Conservation (phyloP, 306 rosid species). For the Vigna unguiculata region DNA sequence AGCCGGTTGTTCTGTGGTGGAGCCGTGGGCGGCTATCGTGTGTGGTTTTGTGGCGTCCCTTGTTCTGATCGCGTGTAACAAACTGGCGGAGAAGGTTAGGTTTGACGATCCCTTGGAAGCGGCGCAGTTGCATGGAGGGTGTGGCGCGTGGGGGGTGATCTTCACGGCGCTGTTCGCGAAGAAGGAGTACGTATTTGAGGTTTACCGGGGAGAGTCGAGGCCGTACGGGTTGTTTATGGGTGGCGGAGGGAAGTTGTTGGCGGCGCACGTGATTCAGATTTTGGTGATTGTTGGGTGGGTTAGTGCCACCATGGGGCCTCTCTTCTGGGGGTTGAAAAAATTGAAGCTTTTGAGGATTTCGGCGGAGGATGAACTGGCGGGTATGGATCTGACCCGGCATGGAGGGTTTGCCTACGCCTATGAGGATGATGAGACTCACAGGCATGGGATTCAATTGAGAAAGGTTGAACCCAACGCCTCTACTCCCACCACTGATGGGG, state of each 20-base stretch:
- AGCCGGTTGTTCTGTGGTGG: conserved; percentile 85
- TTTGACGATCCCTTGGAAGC: conserved; percentile 90
- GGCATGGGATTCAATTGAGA: conserved; percentile 51
- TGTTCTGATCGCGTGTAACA: conserved; percentile 71
- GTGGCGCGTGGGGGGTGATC: conserved; percentile 95
- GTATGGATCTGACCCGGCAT: conserved; percentile 96
- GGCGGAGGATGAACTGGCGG: conserved; percentile 77
- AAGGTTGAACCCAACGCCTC: conserved; percentile 52
- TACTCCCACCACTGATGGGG: conserved; percentile 38
- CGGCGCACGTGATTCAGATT: conserved; percentile 77
- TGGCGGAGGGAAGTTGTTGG: conserved; percentile 73
- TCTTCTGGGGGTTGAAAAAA: conserved; percentile 66
- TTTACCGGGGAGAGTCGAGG: conserved; percentile 52
- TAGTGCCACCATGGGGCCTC: conserved; percentile 90
- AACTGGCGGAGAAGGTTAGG: conserved; percentile 61
- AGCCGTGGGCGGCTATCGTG: conserved; percentile 90
- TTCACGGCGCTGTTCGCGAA: conserved; percentile 87
- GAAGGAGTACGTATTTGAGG: conserved; percentile 67
- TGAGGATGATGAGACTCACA: conserved; percentile 46
- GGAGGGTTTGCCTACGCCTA: conserved; percentile 89
- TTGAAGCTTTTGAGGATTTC: conserved; percentile 77
- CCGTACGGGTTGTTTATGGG: conserved; percentile 78
- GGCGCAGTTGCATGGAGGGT: conserved; percentile 93
- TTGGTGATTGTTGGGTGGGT: conserved; percentile 82
- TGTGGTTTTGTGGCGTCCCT: conserved; percentile 78